These are phyloP conservation scores for Neolentinus lepideus DNA, from an alignment of 1,284 basidiomycete species.

Conservation along the genomic window DNA sequence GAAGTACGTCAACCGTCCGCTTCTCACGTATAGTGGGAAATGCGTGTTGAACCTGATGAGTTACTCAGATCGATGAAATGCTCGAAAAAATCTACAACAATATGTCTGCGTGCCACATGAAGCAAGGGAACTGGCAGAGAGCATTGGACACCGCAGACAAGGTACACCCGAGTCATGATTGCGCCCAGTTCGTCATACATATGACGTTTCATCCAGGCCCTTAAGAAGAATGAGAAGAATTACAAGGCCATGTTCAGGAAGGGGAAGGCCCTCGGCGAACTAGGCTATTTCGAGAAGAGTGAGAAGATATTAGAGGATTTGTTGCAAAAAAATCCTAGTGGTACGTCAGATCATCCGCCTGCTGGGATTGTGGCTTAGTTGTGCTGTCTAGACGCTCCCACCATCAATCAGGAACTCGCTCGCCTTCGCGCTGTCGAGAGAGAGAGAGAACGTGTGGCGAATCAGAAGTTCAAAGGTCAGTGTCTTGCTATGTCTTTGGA, in stretches of 20 bases:
- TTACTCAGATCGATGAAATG: slow-evolving; percentile 57
- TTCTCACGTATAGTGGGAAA: slow-evolving; percentile 12
- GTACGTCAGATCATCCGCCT: slow-evolving; percentile 25
- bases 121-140: slow-evolving; percentile 68
- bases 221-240: slow-evolving; percentile 66
- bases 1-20: slow-evolving; percentile 13
- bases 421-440: slow-evolving; percentile 54
- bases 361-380: background rate
- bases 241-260: slow-evolving; percentile 74
- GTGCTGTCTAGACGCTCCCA: slow-evolving; percentile 39
- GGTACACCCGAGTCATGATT: slow-evolving; percentile 24
- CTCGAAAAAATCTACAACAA: slow-evolving; percentile 77
- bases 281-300: slow-evolving; percentile 68
- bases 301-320: slow-evolving; percentile 56
- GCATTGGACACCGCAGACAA: slow-evolving; percentile 71
- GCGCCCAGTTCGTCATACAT: background rate
- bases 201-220: slow-evolving; percentile 35
- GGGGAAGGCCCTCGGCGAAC: slow-evolving; percentile 69
- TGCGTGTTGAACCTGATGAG: background rate
- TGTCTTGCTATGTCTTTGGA: background rate
- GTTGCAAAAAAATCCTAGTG: slow-evolving; percentile 50
- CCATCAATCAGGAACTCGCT: slow-evolving; percentile 53
- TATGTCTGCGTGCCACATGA: slow-evolving; percentile 75
- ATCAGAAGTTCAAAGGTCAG: slow-evolving; percentile 69
- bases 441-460: slow-evolving; percentile 54